Evolutionary conservation across 305 asterid genomes (phyloP).

Genomic region (Fraxinus velutina): DNA sequence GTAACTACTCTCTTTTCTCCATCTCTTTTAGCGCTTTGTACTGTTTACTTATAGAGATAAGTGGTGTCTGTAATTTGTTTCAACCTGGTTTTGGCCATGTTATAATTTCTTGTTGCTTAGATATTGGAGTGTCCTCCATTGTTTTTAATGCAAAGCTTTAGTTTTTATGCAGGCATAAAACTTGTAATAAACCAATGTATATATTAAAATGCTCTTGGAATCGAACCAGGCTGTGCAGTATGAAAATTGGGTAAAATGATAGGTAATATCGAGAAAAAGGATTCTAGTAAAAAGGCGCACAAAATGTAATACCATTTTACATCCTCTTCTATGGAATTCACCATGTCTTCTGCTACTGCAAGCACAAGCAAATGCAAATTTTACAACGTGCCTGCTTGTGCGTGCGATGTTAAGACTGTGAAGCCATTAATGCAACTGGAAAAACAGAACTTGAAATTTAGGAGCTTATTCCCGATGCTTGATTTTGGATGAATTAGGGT

Average conservation of each 20-base stretch:
- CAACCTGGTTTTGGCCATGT: neutral
- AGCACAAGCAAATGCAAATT: neutral
- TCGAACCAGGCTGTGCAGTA: neutral
- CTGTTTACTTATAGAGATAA: neutral
- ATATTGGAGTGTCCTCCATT: neutral
- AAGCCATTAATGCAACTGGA: neutral
- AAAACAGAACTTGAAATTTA: neutral
- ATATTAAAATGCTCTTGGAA: neutral
- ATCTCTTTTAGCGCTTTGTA: neutral
- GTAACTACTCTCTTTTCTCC: neutral
- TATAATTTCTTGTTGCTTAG: neutral
- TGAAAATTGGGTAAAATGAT: neutral
- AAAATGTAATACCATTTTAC: neutral
- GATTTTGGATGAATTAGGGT: neutral
- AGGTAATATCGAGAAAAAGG: neutral
- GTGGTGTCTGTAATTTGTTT: neutral
- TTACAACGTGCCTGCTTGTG: neutral
- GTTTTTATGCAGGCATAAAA: neutral
- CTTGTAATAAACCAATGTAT: neutral
- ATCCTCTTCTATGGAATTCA: neutral
- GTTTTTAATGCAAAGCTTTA: neutral
- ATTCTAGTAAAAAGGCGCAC: neutral
- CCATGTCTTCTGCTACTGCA: neutral
- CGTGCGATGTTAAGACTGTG: neutral
- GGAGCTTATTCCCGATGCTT: neutral